Evolutionary conservation across 257 asterid genomes (phyloP), one percentile per base, ranked within the genome.

Genomic region (Nicotiana tomentosiformis): DNA sequence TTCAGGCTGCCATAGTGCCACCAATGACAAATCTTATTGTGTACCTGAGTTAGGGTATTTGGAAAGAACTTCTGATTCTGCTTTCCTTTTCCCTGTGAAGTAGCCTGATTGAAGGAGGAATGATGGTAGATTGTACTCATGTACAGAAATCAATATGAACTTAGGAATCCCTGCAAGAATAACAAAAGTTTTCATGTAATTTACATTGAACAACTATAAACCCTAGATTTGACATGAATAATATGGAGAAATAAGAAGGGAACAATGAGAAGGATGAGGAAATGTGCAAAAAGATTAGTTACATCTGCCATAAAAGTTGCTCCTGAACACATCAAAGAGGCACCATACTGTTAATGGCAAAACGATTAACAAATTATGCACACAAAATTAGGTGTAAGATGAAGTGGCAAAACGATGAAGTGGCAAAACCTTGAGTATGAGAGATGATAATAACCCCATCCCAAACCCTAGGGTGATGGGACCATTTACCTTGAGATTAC

Each of bases 1-100:
- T 72, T 72, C 60, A 43, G 58, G 49, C 18, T 5, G 18, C 78
- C 78, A 70, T 3, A 3, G 7, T 12, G 61, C 20, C 20, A 72
- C 16, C 60, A 65, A 66, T 53, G 29, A 33, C 56, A 9, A 57
- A 78, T 74, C 62, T 51, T 26, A 51, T 74, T 16, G 55, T 61
- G 82, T 86, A 96, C 99, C 99, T 85, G 98, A 90, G 81, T 39
- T 83, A 26, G 98, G 98, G 90, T 85, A 96, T 88, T 94, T 96
- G 72, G 97, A 91, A 37, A 92, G 93, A 91, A 96, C 95, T 90
- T 94, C 98, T 20, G 98, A 92, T 89, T 94, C 99, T 70, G 99
- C 99, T 90, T 92, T 96, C 88, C 98, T 93, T 89, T 96, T 96
- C 66, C 99, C 99, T 0, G 90, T 90, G 90, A 94, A 94, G 91